These are phyloP conservation scores for Zygoascus bituminiphila DNA, from an alignment of 805 yeast species.

Conservation along the genomic window DNA sequence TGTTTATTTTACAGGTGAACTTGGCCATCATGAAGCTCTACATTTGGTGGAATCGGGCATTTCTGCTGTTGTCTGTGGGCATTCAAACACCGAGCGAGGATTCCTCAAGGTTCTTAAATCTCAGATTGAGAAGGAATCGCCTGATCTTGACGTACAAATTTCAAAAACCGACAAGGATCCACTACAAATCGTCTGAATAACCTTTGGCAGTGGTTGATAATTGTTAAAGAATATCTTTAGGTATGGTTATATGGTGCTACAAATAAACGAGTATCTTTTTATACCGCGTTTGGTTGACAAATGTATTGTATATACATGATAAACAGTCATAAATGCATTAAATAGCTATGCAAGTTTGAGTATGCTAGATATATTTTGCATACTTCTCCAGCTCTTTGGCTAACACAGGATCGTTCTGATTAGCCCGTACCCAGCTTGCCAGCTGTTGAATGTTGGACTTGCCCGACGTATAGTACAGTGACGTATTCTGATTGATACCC, in stretches of 20 bases:
- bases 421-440: conserved; percentile 24
- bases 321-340: background rate
- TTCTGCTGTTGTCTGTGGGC: conserved; percentile 72
- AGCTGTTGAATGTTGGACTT: conserved; percentile 18
- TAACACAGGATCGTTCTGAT: conserved; percentile 8
- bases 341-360: background rate
- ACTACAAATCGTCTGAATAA: conserved; percentile 21
- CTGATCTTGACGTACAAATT: conserved; percentile 22
- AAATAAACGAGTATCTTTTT: too few species aligned
- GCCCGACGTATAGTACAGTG: conserved; percentile 22
- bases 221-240: too few species aligned
- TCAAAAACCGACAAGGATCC: conserved; percentile 58
- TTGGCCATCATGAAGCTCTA: conserved; percentile 88
- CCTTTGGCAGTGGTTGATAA: too few species aligned
- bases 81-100: conserved; percentile 89
- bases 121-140: conserved; percentile 41
- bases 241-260: too few species aligned
- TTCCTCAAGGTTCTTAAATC: conserved; percentile 48
- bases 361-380: conserved; percentile 7
- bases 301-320: background rate
- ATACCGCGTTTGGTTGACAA: too few species aligned
- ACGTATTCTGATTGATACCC: conserved; percentile 4
- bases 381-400: conserved; percentile 16
- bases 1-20: conserved; percentile 80
- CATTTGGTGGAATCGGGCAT: conserved; percentile 61